A percentile compares a stretch with the other conserved stretches of the same genome.
These are phyloP conservation scores for Akanthomyces lecanii DNA, from an alignment of 2,329 filamentous ascomycete genomes.

Conservation along the genomic window DNA sequence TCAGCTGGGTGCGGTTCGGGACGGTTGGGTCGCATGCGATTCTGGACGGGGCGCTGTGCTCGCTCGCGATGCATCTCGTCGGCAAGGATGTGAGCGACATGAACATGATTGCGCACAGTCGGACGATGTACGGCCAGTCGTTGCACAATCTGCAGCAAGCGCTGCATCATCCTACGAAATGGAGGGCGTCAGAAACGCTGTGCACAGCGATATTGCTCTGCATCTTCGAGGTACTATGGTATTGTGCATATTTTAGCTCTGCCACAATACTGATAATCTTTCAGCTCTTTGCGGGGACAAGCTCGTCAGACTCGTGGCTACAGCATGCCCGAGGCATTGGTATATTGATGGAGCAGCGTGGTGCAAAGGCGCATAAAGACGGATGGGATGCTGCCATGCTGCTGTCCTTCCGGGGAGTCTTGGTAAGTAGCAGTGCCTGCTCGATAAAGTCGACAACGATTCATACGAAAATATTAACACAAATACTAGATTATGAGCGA, in stretches of 20 bases:
- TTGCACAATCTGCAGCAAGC: conserved; percentile 33
- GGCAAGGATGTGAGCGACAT: conserved; percentile 32
- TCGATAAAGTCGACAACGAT: too few relatives aligned
- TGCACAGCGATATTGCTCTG: conserved; percentile 39
- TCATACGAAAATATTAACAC: background rate
- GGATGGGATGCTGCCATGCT: conserved; percentile 36
- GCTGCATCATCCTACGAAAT: conserved; percentile 34
- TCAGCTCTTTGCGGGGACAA: conserved; percentile 41
- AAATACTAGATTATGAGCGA: conserved; percentile 33
- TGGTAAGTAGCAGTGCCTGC: conserved; percentile 26
- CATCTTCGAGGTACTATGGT: conserved; percentile 34
- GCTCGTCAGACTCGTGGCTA: conserved; percentile 33
- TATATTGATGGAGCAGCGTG: conserved; percentile 36
- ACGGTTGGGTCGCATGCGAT: conserved; percentile 33
- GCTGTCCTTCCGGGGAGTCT: conserved; percentile 34
- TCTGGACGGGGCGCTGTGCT: conserved; percentile 36
- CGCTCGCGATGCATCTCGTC: conserved; percentile 35
- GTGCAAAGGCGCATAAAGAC: conserved; percentile 31
- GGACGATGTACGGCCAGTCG: conserved; percentile 36
- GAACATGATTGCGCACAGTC: conserved; percentile 31
- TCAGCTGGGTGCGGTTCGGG: conserved; percentile 26
- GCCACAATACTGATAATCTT: background rate
- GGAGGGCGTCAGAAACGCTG: conserved; percentile 38
- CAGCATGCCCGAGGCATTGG: conserved; percentile 37
- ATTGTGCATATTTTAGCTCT: background rate